These are phyloP conservation scores for Tripterygium wilfordii DNA, from an alignment of 177 flowering plant genomes.

Conservation along the genomic window DNA sequence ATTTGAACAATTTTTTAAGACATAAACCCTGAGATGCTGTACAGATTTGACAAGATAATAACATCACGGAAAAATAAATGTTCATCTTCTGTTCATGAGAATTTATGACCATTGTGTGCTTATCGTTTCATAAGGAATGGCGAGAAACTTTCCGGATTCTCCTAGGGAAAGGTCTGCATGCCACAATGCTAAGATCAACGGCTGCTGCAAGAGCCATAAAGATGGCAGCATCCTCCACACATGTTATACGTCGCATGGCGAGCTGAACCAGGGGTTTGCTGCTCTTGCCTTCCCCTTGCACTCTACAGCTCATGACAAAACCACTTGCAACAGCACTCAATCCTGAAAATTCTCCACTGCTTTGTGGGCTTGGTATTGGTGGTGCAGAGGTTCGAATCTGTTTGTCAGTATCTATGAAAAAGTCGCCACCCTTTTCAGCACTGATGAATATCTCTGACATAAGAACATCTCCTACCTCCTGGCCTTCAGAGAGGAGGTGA, in stretches of 20 bases:
- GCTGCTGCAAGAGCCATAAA: constrained; percentile 97
- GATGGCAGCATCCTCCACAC: constrained; percentile 93
- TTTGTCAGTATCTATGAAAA: constrained; percentile 65
- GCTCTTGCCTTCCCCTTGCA: constrained; percentile 72
- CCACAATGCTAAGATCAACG: constrained; percentile 85
- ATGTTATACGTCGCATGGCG: constrained; percentile 74
- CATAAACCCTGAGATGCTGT: too few species aligned
- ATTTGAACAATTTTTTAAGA: too few species aligned
- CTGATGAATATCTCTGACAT: constrained; percentile 64
- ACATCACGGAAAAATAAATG: too few species aligned
- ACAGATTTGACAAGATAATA: too few species aligned
- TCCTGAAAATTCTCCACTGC: constrained; percentile 74
- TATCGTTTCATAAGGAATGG: constrained; percentile 23
- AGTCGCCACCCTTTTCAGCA: constrained; percentile 83
- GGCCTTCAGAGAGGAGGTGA: constrained; percentile 58
- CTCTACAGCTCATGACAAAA: constrained; percentile 88
- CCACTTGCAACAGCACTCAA: constrained; percentile 45
- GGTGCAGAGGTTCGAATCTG: constrained; percentile 39
- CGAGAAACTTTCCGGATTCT: constrained; percentile 32
- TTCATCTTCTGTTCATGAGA: constrained; percentile 8
- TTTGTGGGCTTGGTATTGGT: constrained; percentile 75
- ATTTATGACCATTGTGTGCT: constrained; percentile 3
- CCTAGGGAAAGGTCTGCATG: constrained; percentile 70
- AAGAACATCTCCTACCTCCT: constrained; percentile 51
- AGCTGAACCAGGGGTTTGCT: constrained; percentile 84